These are phyloP conservation scores for Hymenoscyphus fructigenus DNA, from an alignment of 2,329 filamentous ascomycete genomes.

Conservation along the genomic window DNA sequence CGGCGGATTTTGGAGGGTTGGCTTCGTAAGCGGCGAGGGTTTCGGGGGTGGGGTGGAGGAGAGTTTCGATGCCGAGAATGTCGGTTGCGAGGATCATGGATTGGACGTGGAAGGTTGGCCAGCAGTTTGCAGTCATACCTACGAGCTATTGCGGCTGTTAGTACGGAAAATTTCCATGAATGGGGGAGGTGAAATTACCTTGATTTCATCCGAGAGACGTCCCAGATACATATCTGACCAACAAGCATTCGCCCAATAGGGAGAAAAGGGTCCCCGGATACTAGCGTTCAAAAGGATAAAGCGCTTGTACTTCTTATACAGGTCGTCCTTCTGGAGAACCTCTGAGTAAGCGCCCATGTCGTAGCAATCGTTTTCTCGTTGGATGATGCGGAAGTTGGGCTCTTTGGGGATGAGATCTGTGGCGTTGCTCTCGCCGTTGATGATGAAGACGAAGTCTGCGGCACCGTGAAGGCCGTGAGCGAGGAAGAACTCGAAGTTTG, in stretches of 20 bases:
- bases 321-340: conserved; percentile 20
- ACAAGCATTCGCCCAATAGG: conserved; percentile 22
- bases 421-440: conserved; percentile 26
- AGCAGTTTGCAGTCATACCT: conserved; percentile 24
- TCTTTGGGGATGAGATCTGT: conserved; percentile 17
- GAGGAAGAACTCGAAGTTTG: conserved; percentile 29
- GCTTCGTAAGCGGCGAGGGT: conserved; percentile 8
- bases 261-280: conserved; percentile 29
- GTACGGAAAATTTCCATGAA: neutral
- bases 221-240: conserved; percentile 28
- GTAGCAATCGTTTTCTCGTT: conserved; percentile 27
- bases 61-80: conserved; percentile 16
- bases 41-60: conserved; percentile 16
- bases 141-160: conserved; percentile 16
- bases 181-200: conserved; percentile 18
- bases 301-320: conserved; percentile 26
- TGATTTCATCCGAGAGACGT: conserved; percentile 22
- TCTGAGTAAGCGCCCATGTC: conserved; percentile 27
- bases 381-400: conserved; percentile 22
- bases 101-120: conserved; percentile 23
- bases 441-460: conserved; percentile 30
- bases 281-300: conserved; percentile 31
- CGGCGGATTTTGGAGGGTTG: neutral
- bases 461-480: conserved; percentile 24
- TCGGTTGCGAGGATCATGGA: conserved; percentile 30